Conservation (phyloP, 345 rosid genomes). For the Boechera divaricarpa region DNA sequence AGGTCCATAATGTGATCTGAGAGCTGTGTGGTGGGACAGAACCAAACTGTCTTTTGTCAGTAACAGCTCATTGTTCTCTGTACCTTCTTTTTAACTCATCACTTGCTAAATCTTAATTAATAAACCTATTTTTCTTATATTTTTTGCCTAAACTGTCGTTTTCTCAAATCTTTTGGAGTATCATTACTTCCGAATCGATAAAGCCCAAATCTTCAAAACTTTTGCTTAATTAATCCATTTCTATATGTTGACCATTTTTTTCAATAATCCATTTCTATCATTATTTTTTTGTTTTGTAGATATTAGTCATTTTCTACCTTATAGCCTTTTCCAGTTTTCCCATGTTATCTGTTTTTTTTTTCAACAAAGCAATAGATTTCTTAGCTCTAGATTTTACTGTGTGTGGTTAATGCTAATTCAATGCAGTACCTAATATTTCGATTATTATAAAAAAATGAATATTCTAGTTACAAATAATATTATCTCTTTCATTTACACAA, state of each 20-base stretch:
- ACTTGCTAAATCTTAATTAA: background rate
- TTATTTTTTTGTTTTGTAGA: background rate
- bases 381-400: slow-evolving; percentile 34
- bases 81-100: slow-evolving; percentile 27
- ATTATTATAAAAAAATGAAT: background rate
- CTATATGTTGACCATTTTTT: slow-evolving; percentile 9
- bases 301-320: slow-evolving; percentile 33
- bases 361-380: slow-evolving; percentile 28
- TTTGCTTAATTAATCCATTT: slow-evolving; percentile 26
- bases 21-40: slow-evolving; percentile 42
- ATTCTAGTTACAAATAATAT: background rate
- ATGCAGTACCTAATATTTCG: slow-evolving; percentile 1
- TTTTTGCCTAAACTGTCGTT: slow-evolving; percentile 38
- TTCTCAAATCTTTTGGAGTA: slow-evolving; percentile 31
- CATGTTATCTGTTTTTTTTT: slow-evolving; percentile 29
- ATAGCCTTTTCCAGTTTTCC: slow-evolving; percentile 11
- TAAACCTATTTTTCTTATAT: background rate
- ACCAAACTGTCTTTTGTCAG: slow-evolving; percentile 47
- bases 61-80: slow-evolving; percentile 51
- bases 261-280: background rate
- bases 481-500: no score
- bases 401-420: slow-evolving; percentile 30
- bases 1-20: slow-evolving; percentile 39
- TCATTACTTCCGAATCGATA: slow-evolving; percentile 27
- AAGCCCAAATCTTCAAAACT: slow-evolving; percentile 26